phyloP scores from a whole-genome alignment of 768 basidiomycete species.

The Coprinopsis marcescibilis region DNA sequence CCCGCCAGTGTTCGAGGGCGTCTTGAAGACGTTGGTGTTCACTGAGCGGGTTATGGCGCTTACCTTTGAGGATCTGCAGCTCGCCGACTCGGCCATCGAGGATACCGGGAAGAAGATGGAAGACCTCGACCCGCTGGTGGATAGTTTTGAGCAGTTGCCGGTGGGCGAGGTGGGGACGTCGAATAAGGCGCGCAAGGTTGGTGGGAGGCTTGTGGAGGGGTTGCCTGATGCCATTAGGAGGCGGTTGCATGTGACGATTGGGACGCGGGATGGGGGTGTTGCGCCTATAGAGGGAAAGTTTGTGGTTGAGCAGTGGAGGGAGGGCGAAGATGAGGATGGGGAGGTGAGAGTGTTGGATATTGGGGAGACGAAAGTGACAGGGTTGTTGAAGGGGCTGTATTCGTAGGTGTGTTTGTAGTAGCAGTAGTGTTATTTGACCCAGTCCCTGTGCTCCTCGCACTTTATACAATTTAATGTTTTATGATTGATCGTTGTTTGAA shows the following conservation, averaged over 20 bases:
- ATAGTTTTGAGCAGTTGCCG: too few relatives aligned
- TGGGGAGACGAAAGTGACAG: conserved; percentile 3
- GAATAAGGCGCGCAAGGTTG: not conserved
- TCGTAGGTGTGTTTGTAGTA: conserved; percentile 1
- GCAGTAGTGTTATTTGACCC: too few relatives aligned
- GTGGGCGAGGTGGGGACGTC: too few relatives aligned
- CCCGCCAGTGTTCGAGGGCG: conserved; percentile 56
- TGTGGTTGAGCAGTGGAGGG: conserved; percentile 53
- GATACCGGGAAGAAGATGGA: conserved; percentile 26
- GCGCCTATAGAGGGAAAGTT: conserved; percentile 62
- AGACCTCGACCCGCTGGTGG: not conserved
- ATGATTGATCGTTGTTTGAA: too few relatives aligned
- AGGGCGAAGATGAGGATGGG: conserved; percentile 21
- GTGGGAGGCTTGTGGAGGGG: conserved; percentile 36
- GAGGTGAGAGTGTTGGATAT: conserved; percentile 6
- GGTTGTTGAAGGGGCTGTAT: conserved; percentile 4
- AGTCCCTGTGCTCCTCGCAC: too few relatives aligned
- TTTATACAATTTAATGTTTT: too few relatives aligned
- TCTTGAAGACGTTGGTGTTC: conserved; percentile 62
- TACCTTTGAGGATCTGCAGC: conserved; percentile 55
- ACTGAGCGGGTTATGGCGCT: conserved; percentile 77
- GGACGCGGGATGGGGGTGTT: conserved; percentile 50
- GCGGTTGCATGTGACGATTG: conserved; percentile 83
- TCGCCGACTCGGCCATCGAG: conserved; percentile 17
- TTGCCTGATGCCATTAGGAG: conserved; percentile 42